Base-by-base conservation (phyloP, 257 asterid species). In the Primulina eburnea region DNA sequence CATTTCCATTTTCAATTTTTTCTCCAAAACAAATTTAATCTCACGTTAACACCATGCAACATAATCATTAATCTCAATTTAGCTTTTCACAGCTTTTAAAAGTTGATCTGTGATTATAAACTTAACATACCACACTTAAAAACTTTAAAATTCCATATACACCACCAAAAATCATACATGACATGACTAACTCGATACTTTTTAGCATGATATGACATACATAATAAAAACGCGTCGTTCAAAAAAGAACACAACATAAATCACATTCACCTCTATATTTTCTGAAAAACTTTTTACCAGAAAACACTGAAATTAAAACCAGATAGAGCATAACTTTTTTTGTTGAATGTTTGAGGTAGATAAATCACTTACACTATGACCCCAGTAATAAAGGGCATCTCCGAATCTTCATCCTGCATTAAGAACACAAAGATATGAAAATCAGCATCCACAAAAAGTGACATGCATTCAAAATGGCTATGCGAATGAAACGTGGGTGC, bases 301-400 rank as follows among this genome's bases (percentile, higher is more conserved):
- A 47, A 47, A 47, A 47, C 55, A 47, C 2, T 47, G 55, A 47
- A 14, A 16, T 16, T 16, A 47, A 47, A 47, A 4, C 57, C 57
- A 14, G 57, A 50, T 50, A 1, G 2, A 50, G 57, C 21, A 16
- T 14, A 50, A 5, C 12, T 34, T 7, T n/a, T 7, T 62, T 34
- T 6, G 37, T 62, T 33, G 21, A 62, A 16, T 30, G 28, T 62
- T 20, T 62, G 70, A 40, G 29, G n/a, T 21, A 38, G 20, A 33
- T 4, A 50, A 60, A 32, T 35, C 63, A 74, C 90, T 65, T 70
- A 85, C 90, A 81, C 88, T 71, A 86, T 83, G 37, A 83, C 85
- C 35, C 85, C 90, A 16, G 81, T 73, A 34, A 83, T 3, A 60
- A 76, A 71, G 6, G 87, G 88, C 50, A 58, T 56, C 40, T 47